Evolutionary conservation across 2,329 filamentous ascomycete genomes (phyloP).

Genomic region (Alternaria alternata): DNA sequence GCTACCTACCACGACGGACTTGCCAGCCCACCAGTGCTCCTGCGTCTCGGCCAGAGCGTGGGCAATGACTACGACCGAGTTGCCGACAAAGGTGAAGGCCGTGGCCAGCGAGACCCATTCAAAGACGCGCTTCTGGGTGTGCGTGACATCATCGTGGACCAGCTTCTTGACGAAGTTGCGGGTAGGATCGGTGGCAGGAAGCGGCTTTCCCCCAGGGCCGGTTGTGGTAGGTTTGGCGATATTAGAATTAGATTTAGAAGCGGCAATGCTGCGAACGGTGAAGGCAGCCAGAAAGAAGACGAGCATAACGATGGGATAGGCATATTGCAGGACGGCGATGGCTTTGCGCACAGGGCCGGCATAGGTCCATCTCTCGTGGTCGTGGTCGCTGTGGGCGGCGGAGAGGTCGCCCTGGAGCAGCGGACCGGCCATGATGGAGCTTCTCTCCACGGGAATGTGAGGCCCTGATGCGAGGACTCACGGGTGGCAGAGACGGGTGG

Average conservation of each 20-base stretch:
- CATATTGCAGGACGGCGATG: constrained; percentile 59
- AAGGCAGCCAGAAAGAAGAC: constrained; percentile 71
- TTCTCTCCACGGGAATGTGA: constrained; percentile 20
- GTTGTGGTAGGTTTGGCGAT: constrained; percentile 60
- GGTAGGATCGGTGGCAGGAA: constrained; percentile 69
- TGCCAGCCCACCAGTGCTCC: constrained; percentile 82
- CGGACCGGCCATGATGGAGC: constrained; percentile 30
- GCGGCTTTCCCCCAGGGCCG: constrained; percentile 88
- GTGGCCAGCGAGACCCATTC: constrained; percentile 76
- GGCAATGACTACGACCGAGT: constrained; percentile 74
- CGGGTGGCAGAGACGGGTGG: constrained; percentile 15
- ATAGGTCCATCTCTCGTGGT: constrained; percentile 26
- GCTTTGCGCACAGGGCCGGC: constrained; percentile 27
- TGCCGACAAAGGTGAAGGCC: constrained; percentile 77
- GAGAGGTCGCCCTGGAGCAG: constrained; percentile 17
- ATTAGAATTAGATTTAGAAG: constrained; percentile 56
- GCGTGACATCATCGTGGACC: constrained; percentile 66
- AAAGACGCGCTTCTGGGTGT: constrained; percentile 75
- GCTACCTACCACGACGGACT: constrained; percentile 73
- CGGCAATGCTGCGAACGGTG: constrained; percentile 66
- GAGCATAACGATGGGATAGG: constrained; percentile 70
- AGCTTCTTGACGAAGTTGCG: constrained; percentile 56
- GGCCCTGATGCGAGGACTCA: constrained; percentile 20
- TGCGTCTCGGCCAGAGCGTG: constrained; percentile 74
- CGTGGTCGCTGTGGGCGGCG: constrained; percentile 15